Percentiles rank a stretch among this genome's conserved stretches.
Evolutionary conservation across 129 eudicot species (phyloP).

Genomic region (Flaveria brownii): DNA sequence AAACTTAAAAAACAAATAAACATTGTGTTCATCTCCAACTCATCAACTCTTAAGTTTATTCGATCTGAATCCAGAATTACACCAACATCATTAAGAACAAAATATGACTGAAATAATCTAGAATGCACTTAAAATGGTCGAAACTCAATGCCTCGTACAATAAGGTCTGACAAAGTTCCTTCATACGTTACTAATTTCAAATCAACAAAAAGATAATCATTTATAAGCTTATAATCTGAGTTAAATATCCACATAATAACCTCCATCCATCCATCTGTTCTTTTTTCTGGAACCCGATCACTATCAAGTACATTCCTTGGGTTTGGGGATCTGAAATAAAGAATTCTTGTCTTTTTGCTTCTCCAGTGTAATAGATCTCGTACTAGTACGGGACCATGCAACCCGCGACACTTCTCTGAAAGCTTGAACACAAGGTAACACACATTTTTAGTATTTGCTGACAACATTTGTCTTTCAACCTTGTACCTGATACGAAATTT

Average conservation of each 20-base stretch:
- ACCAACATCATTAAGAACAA: not conserved
- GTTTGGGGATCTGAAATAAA: constrained; percentile 16
- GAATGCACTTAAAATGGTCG: not conserved
- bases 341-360: not conserved
- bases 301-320: not conserved
- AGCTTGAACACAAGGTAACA: constrained; percentile 17
- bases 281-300: not conserved
- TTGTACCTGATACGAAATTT: constrained; percentile 3
- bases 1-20: too few species aligned
- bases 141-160: not conserved
- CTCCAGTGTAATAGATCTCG: not conserved
- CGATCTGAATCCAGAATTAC: too few species aligned
- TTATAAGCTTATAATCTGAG: not conserved
- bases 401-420: constrained; percentile 8
- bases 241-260: not conserved
- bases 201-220: not conserved
- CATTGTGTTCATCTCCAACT: too few species aligned
- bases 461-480: not conserved
- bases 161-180: constrained; percentile 17
- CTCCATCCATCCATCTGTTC: constrained; percentile 14
- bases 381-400: constrained; percentile 8
- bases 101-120: not conserved
- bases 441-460: not conserved
- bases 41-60: too few species aligned
- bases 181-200: not conserved